Percentiles rank a stretch among this genome's conserved stretches.
These are phyloP conservation scores for Chytriomyces sp. DNA, from an alignment of 192 early-diverging fungal species.

Conservation along the genomic window DNA sequence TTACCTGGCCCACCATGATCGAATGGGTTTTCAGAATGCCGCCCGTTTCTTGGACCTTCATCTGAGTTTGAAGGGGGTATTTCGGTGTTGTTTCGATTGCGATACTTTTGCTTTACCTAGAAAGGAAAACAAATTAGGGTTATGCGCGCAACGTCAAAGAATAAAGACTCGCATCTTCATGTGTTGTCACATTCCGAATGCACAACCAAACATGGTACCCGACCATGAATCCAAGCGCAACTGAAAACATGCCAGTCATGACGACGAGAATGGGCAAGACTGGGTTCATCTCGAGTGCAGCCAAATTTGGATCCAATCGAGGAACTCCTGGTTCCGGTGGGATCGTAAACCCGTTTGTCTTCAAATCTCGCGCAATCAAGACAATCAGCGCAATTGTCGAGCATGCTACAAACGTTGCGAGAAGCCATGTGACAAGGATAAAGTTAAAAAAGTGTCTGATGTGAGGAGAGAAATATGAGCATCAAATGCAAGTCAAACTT, in stretches of 20 bases:
- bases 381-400: slow-evolving; percentile 69
- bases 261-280: slow-evolving; percentile 67
- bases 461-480: too few relatives aligned
- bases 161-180: slow-evolving; percentile 66
- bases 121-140: neutral
- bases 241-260: slow-evolving; percentile 49
- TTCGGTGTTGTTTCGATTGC: slow-evolving; percentile 39
- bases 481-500: too few relatives aligned
- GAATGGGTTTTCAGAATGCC: slow-evolving; percentile 52
- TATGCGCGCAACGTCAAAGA: neutral
- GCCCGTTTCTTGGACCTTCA: slow-evolving; percentile 38
- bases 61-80: neutral
- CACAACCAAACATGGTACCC: slow-evolving; percentile 77
- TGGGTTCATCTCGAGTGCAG: slow-evolving; percentile 62
- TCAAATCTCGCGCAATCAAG: slow-evolving; percentile 19
- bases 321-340: neutral
- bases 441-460: slow-evolving; percentile 81
- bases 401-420: slow-evolving; percentile 66
- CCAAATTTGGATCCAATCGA: slow-evolving; percentile 43
- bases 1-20: slow-evolving; percentile 50
- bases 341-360: too few relatives aligned
- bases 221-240: slow-evolving; percentile 70
- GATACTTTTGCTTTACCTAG: slow-evolving; percentile 25
- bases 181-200: slow-evolving; percentile 79
- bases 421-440: slow-evolving; percentile 59